phyloP scores from a whole-genome alignment of 129 eudicot genomes.

The Mikania micrantha region DNA sequence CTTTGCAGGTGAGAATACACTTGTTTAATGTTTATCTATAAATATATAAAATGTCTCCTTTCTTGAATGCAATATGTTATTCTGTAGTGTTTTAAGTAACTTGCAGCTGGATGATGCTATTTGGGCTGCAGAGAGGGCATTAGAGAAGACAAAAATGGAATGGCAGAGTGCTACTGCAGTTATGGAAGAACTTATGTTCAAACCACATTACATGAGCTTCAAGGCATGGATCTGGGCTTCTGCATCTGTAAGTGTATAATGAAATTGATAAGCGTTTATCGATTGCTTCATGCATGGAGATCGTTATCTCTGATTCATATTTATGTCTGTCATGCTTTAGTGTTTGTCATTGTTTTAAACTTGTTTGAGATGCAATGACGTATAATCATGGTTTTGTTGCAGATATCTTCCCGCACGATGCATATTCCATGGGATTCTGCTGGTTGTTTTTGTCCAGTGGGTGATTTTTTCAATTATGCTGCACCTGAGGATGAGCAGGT shows the following conservation, averaged over 20 bases:
- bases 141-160: slow-evolving; percentile 44
- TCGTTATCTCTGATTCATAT: not conserved
- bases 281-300: not conserved
- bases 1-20: slow-evolving; percentile 59
- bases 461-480: slow-evolving; percentile 83
- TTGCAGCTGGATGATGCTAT: slow-evolving; percentile 83
- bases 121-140: slow-evolving; percentile 84
- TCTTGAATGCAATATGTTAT: too few species aligned
- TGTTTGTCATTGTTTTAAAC: not conserved
- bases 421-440: slow-evolving; percentile 92
- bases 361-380: slow-evolving; percentile 1
- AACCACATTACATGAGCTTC: slow-evolving; percentile 50
- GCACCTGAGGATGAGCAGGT: slow-evolving; percentile 66
- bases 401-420: slow-evolving; percentile 96
- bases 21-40: not conserved
- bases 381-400: not conserved
- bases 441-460: slow-evolving; percentile 93
- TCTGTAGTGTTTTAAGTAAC: slow-evolving; percentile 28
- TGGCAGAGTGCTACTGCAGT: slow-evolving; percentile 53
- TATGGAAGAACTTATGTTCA: slow-evolving; percentile 57
- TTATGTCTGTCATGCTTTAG: not conserved
- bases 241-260: slow-evolving; percentile 62
- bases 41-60: not conserved
- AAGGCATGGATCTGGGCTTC: slow-evolving; percentile 98
- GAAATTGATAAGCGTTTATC: not conserved